phyloP scores from a whole-genome alignment of 2,329 filamentous ascomycete genomes.

The Ascochyta viciae-villosae region DNA sequence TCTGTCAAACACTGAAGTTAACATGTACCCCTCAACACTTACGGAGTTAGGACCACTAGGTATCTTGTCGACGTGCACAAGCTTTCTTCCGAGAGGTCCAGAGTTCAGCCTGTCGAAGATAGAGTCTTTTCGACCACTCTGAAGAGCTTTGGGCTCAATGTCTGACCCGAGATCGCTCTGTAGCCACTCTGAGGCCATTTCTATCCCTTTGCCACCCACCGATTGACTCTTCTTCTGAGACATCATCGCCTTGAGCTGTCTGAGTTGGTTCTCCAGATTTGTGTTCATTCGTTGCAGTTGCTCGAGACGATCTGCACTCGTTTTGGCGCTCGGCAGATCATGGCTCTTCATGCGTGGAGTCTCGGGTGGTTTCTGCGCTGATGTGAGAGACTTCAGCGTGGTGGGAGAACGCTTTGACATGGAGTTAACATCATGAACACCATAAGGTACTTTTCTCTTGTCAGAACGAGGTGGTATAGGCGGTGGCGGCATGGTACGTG shows the following conservation, averaged over 20 bases:
- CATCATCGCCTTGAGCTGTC: not conserved
- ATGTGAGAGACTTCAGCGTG: not conserved
- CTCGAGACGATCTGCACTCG: not conserved
- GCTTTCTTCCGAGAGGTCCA: not conserved
- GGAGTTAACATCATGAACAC: not conserved
- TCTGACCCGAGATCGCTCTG: not conserved
- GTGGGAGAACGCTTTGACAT: not conserved
- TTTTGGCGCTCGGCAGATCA: not conserved
- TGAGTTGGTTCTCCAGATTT: not conserved
- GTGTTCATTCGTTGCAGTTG: not conserved
- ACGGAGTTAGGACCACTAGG: not conserved
- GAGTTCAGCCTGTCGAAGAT: not conserved
- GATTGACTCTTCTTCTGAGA: not conserved
- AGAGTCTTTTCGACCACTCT: not conserved
- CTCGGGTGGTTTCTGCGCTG: not conserved
- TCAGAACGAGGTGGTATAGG: not conserved
- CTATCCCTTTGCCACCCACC: not conserved
- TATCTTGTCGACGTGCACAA: conserved; percentile 5
- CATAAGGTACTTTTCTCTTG: not conserved
- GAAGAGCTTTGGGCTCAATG: not conserved
- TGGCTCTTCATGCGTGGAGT: not conserved
- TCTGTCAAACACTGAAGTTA: not conserved
- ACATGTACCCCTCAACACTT: not conserved
- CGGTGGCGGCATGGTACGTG: not conserved
- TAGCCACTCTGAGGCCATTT: not conserved